Conservation (phyloP, 768 basidiomycete species). For the Trametes punicea region DNA sequence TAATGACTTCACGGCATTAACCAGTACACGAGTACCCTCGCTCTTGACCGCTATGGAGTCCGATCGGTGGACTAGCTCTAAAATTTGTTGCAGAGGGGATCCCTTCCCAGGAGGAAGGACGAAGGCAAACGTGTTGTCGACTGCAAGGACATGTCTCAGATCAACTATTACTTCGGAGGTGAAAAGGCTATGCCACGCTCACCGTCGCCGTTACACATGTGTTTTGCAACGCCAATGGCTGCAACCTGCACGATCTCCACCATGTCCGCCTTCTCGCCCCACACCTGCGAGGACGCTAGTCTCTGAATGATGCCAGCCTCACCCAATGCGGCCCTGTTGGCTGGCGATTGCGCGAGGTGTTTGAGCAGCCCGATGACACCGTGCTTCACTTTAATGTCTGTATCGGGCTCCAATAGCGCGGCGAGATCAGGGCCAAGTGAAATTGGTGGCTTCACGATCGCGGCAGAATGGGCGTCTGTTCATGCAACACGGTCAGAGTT, state of each 20-base stretch:
- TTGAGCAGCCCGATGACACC: slow-evolving; percentile 84
- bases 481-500: slow-evolving; percentile 3
- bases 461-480: slow-evolving; percentile 54
- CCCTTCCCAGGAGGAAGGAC: slow-evolving; percentile 43
- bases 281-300: slow-evolving; percentile 62
- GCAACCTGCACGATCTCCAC: slow-evolving; percentile 84
- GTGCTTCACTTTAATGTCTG: slow-evolving; percentile 84
- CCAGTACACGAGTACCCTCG: slow-evolving; percentile 86
- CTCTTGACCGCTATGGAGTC: slow-evolving; percentile 81
- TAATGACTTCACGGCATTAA: slow-evolving; percentile 79
- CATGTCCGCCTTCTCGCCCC: slow-evolving; percentile 73
- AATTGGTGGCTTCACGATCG: slow-evolving; percentile 49
- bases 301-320: slow-evolving; percentile 60
- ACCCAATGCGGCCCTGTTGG: slow-evolving; percentile 58
- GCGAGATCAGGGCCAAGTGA: slow-evolving; percentile 66
- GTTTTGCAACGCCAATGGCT: slow-evolving; percentile 86
- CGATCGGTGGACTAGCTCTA: slow-evolving; percentile 73
- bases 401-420: slow-evolving; percentile 52
- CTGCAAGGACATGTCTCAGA: slow-evolving; percentile 25
- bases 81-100: slow-evolving; percentile 59
- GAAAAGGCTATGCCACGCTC: slow-evolving; percentile 26
- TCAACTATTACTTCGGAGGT: slow-evolving; percentile 1
- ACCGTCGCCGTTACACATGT: slow-evolving; percentile 79
- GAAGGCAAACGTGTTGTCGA: slow-evolving; percentile 47
- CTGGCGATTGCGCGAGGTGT: slow-evolving; percentile 66